Evolutionary conservation across 768 basidiomycete species (phyloP).

Genomic region (Amanita rimosa): DNA sequence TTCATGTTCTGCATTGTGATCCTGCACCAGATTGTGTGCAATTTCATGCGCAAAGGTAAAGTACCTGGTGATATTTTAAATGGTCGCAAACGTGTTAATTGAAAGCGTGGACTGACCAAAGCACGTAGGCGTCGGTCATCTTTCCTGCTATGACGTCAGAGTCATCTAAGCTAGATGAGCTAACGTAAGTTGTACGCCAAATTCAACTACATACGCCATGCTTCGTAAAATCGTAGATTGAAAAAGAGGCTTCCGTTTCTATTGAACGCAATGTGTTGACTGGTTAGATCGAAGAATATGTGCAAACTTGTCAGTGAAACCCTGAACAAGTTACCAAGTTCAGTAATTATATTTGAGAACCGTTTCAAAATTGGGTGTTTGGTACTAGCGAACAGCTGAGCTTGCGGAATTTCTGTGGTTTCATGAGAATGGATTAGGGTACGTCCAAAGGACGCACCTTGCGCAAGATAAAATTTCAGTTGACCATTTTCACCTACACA

Average conservation of each 20-base stretch:
- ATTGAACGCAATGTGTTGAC: conserved; percentile 90
- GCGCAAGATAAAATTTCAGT: conserved; percentile 51
- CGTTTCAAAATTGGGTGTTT: conserved; percentile 53
- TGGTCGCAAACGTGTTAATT: not conserved
- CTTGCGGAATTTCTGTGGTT: conserved; percentile 43
- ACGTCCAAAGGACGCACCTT: conserved; percentile 30
- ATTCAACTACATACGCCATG: conserved; percentile 65
- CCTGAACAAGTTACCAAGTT: conserved; percentile 60
- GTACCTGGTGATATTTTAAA: conserved; percentile 43
- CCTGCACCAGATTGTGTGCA: conserved; percentile 80
- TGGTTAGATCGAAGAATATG: conserved; percentile 75
- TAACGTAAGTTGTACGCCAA: not conserved
- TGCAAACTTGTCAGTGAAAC: conserved; percentile 68
- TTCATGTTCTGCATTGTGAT: conserved; percentile 87
- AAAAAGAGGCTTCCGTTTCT: conserved; percentile 79
- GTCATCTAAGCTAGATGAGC: conserved; percentile 42
- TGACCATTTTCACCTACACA: conserved; percentile 45
- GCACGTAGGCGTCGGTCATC: conserved; percentile 56
- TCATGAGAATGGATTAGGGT: not conserved
- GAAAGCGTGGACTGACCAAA: conserved; percentile 42
- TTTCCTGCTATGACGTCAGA: conserved; percentile 44
- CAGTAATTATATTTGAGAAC: conserved; percentile 60
- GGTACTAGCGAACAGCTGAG: conserved; percentile 32
- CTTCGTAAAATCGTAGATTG: conserved; percentile 76
- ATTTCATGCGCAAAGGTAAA: conserved; percentile 90